These are phyloP conservation scores for Circinella umbellata DNA, from an alignment of 371 early-diverging fungal species.

Conservation along the genomic window DNA sequence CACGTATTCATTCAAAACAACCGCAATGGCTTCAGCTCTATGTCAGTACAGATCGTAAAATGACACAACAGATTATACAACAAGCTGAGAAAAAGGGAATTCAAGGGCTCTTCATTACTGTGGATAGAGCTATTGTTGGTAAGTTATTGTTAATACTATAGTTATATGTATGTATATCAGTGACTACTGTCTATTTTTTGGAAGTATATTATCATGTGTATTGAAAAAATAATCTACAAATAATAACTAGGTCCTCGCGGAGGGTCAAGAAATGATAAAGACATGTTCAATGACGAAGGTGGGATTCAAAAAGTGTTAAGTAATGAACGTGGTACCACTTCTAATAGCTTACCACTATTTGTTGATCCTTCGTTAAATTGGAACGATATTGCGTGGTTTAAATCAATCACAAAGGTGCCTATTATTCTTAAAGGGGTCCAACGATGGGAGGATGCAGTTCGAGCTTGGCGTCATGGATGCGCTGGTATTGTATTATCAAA, in stretches of 20 bases:
- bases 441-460: slow-evolving; percentile 86
- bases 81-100: slow-evolving; percentile 84
- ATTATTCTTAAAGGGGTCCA: slow-evolving; percentile 90
- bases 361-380: slow-evolving; percentile 86
- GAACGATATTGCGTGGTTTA: slow-evolving; percentile 89
- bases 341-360: slow-evolving; percentile 74
- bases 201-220: too few relatives aligned
- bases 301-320: slow-evolving; percentile 5
- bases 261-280: too few relatives aligned
- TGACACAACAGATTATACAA: slow-evolving; percentile 73
- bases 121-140: slow-evolving; percentile 87
- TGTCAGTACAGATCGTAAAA: slow-evolving; percentile 79
- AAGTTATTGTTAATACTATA: not conserved
- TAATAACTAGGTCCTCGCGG: too few relatives aligned
- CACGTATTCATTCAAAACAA: slow-evolving; percentile 38
- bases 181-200: too few relatives aligned
- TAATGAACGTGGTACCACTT: slow-evolving; percentile 63
- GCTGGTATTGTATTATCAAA: slow-evolving; percentile 91
- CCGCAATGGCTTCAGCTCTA: slow-evolving; percentile 90
- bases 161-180: too few relatives aligned
- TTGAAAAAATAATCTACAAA: too few relatives aligned
- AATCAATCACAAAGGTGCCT: slow-evolving; percentile 81
- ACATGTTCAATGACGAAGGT: too few relatives aligned
- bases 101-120: slow-evolving; percentile 88
- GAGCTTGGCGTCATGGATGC: slow-evolving; percentile 80